Evolutionary conservation across 2,329 filamentous ascomycete genomes (phyloP), one percentile per base, ranked within the genome.

Genomic region (Helicocarpus griseus): DNA sequence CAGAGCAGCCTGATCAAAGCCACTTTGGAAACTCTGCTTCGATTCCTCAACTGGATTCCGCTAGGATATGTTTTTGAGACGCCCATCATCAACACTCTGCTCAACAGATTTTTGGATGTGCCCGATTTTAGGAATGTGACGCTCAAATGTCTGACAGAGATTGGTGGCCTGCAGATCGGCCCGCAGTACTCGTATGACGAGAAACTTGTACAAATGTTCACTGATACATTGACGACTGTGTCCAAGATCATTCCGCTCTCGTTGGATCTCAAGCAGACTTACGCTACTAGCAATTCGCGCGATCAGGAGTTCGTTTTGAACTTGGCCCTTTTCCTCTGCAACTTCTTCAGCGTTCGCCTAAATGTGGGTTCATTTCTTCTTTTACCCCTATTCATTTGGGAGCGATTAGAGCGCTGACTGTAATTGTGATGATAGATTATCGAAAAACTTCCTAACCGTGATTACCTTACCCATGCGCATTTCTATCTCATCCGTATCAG

Each of bases 291-390:
- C 70, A 96, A 95, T 70, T 85, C 89, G 39, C 82, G 83, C 63
- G 93, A 98, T 61, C 93, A 98, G 66, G 91, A 98, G 66, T 98
- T 98, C 65, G 89, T 98, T 48, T 89, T 96, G 69, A 97, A 98
- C 63, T 72, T 98, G 55, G 91, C 93, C 1, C 80, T 98, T 9
- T 98, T 98, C 73, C 78, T 98, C 26, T 94, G 87, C 73, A 97
- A 94, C 69, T 98, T 96, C 70, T 98, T 97, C 68, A 86, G 87
- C 57, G 89, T 89, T 70, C 94, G 97, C 64, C 77, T 98, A 49
- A 86, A 84, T 63, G 87, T 89, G 73, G 59, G 71, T 69, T 65
- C 75, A 68, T 29, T 45, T 49, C 48, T 22, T 48, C 11, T 36
- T 22, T 9, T n/a, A 14, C n/a, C 31, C 2, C 19, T 50, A 9